Percentiles rank a stretch among this genome's conserved stretches.
Conservation (phyloP, 352 stramenopile genomes). For the Pythium angustatum region DNA sequence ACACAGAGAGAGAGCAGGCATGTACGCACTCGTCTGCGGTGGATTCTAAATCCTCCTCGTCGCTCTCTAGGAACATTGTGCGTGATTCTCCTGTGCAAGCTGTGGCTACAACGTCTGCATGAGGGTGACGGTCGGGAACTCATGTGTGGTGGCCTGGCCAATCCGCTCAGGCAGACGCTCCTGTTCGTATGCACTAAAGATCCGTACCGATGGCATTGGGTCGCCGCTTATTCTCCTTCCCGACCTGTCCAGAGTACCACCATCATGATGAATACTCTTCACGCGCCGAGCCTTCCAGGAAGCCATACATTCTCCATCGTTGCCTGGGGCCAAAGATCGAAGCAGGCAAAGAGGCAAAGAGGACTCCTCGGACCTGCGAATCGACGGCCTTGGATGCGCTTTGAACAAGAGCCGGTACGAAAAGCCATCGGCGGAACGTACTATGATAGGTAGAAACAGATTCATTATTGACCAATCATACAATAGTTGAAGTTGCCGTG, state of each 20-base stretch:
- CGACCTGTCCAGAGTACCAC: neutral
- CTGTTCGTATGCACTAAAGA: neutral
- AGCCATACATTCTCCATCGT: conserved; percentile 4
- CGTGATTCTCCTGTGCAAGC: too few species aligned
- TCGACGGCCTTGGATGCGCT: neutral
- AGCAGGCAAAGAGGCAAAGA: neutral
- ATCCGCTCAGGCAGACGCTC: too few species aligned
- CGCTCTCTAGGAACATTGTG: conserved; percentile 12
- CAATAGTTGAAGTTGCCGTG: conserved; percentile 25
- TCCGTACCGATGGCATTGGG: neutral
- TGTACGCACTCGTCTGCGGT: neutral
- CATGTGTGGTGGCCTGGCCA: too few species aligned
- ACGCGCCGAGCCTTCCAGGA: too few species aligned
- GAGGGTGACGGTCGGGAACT: too few species aligned
- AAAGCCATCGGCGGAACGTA: neutral
- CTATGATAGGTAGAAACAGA: conserved; percentile 18
- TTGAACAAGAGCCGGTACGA: neutral
- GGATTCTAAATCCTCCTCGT: conserved; percentile 10
- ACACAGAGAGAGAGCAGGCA: neutral
- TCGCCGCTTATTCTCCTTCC: neutral
- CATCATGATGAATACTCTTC: neutral
- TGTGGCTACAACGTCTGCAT: too few species aligned
- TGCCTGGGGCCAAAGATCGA: too few species aligned
- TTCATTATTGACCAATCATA: conserved; percentile 8
- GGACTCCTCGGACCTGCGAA: neutral